Percentiles rank a stretch among this genome's conserved stretches.
phyloP scores from a whole-genome alignment of 164 flowering plant genomes.

The Akebia trifoliata region DNA sequence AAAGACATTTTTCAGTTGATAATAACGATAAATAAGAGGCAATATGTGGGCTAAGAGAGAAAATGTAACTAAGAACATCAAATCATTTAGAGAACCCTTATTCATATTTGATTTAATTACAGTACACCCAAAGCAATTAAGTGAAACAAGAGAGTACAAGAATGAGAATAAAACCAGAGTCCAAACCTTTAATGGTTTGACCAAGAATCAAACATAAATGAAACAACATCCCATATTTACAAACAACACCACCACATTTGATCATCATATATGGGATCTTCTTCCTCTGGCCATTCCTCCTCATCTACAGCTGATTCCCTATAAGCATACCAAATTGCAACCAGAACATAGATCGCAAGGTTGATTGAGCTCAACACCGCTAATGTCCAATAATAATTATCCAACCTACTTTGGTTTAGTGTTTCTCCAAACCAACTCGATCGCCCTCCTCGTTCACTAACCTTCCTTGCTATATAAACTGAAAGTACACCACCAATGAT shows the following conservation, averaged over 20 bases:
- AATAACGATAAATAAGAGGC: too few relatives aligned
- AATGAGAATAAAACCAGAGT: too few relatives aligned
- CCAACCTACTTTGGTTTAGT: slow-evolving; percentile 30
- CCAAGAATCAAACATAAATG: too few relatives aligned
- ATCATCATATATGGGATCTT: background rate
- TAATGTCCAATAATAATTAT: slow-evolving; percentile 40
- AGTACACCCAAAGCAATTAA: too few relatives aligned
- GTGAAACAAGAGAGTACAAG: too few relatives aligned
- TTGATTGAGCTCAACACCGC: slow-evolving; percentile 27
- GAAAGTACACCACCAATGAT: slow-evolving; percentile 20
- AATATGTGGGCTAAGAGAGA: too few relatives aligned
- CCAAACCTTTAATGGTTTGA: too few relatives aligned
- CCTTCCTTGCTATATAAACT: slow-evolving; percentile 22
- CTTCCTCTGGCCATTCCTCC: background rate
- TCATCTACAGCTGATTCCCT: slow-evolving; percentile 8
- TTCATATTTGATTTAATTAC: too few relatives aligned
- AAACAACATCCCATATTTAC: too few relatives aligned
- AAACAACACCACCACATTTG: background rate
- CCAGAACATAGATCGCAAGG: slow-evolving; percentile 24
- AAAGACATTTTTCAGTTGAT: too few relatives aligned
- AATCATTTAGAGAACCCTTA: too few relatives aligned
- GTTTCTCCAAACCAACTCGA: slow-evolving; percentile 39
- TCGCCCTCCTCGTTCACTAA: slow-evolving; percentile 26
- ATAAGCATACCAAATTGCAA: slow-evolving; percentile 17
- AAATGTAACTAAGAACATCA: too few relatives aligned